Evolutionary conservation across 2,329 filamentous ascomycete species (phyloP), one percentile per base, ranked within the genome.

Genomic region (Neopestalotiopsis sp.): DNA sequence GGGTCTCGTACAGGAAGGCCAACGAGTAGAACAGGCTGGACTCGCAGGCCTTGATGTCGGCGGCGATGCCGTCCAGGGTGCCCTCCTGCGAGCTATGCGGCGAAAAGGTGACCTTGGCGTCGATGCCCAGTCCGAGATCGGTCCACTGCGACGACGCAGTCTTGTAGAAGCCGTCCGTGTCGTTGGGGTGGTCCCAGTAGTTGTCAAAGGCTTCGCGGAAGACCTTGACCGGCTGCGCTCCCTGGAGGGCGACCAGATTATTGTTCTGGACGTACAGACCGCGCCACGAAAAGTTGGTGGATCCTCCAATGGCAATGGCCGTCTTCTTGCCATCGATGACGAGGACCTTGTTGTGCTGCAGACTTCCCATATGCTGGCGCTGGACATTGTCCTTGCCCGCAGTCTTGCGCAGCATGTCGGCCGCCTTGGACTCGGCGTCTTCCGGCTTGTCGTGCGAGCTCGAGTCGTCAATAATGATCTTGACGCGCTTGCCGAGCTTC

Each of bases 271-370:
- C 61, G 61, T 63, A 63, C 10, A 63, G 34, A 2, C 61, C 61
- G 38, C 61, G 61, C 61, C 61, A 63, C 30, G 61, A 63, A 17
- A 63, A 45, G 61, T 63, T 63, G 14, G 61, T 63, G 32, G 61
- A 63, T 7, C 61, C 61, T 4, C 61, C 61, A 12, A 63, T 63
- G 12, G 61, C 61, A 24, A 63, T 63, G n/a, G 30, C 30, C 24
- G 34, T 42, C 30, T 42, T 38, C 32, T 45, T 38, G 32, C 61
- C 61, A 14, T 63, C 61, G 5, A 63, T n/a, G 61, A 63, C 61
- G 4, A 63, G 20, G n/a, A 34, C 34, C 34, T 63, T 63, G 34
- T 63, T 63, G 38, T 63, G 61, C n/a, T 63, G 61, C 30, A 63
- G 20, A 14, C 61, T 24, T 5, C 61, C 61, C 61, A 63, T 63